These are phyloP conservation scores for Leishmania major DNA, from an alignment of 208 protist species.

Conservation along the genomic window DNA sequence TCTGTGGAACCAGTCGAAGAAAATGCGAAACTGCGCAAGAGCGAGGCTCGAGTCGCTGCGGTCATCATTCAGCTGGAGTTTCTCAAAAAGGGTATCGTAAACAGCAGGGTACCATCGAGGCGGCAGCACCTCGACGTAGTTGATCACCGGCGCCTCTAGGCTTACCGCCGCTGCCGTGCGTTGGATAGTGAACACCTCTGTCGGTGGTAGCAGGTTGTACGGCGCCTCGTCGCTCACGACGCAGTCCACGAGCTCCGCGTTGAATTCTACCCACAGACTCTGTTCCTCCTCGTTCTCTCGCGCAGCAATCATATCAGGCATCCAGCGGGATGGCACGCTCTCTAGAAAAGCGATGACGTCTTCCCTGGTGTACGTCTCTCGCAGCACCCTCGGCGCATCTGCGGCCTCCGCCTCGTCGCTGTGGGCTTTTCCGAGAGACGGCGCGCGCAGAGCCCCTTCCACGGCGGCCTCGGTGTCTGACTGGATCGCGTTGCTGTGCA, in stretches of 20 bases:
- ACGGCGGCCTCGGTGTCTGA: conserved; percentile 49
- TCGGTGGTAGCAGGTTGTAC: conserved; percentile 45
- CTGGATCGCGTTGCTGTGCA: conserved; percentile 62
- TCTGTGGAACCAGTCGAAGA: conserved; percentile 78
- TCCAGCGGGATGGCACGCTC: conserved; percentile 45
- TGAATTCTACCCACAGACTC: conserved; percentile 28
- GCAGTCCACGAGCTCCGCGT: conserved; percentile 65
- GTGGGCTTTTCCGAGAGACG: not conserved
- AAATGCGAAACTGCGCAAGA: conserved; percentile 60
- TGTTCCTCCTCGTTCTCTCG: conserved; percentile 13
- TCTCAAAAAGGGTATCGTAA: conserved; percentile 58
- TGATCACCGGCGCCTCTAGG: conserved; percentile 44
- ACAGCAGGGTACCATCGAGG: conserved; percentile 48
- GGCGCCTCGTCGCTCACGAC: conserved; percentile 79
- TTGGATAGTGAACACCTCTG: conserved; percentile 55
- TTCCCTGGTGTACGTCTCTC: conserved; percentile 34
- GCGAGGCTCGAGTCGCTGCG: conserved; percentile 13
- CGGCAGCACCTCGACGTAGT: conserved; percentile 52
- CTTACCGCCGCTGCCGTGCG: conserved; percentile 36
- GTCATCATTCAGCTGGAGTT: conserved; percentile 24
- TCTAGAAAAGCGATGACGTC: conserved; percentile 58
- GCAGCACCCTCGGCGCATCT: not conserved
- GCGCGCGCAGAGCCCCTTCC: conserved; percentile 27
- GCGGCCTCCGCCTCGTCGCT: not conserved
- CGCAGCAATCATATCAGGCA: conserved; percentile 34